Base-by-base conservation (phyloP, 2,329 filamentous ascomycete genomes). In the Penicillium frequentans region DNA sequence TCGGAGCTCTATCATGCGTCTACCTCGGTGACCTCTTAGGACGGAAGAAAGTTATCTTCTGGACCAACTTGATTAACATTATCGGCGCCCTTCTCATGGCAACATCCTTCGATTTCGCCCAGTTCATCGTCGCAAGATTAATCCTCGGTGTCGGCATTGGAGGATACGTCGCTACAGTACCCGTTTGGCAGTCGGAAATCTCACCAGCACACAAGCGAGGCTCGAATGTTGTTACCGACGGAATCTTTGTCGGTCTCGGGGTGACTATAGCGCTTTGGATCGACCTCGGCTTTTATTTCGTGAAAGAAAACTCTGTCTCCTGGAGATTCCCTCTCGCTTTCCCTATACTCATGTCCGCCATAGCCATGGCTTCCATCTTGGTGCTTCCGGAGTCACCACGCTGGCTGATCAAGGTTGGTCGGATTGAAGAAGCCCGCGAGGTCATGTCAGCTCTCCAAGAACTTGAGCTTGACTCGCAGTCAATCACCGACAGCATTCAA, bases 171-270 rank as follows among this genome's bases (percentile, higher is more conserved):
- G 37, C 49, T 45, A 81, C 78, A 0, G 79, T 80, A 0, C 79
- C 79, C 0, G 77, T 79, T 3, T 82, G 79, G 79, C 79, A 73
- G 56, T 67, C 71, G 0, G 72, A 73, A 42, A 70, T 70, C 16
- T 71, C 70, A 0, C 64, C 57, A 10, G 70, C 79, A 1, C 69
- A 74, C 23, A 78, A 79, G 44, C 76, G 82, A 33, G 82, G 82
- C 39, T 70, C 76, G 1, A 63, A 82, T 26, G 79, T 84, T 35
- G 81, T 81, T 19, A 79, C 82, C 1, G 79, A 81, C 21, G 77
- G 79, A 11, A 75, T 79, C 56, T 80, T 81, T 64, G 78, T 81
- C 55, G 72, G 73, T 37, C 64, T 75, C 1, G 79, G 79, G 24
- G 79, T 80, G 52, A 70, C 76, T 1, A 67, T 80, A 21, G 74